Evolutionary conservation across 129 eudicot species (phyloP).

Genomic region (Sambucus nigra): DNA sequence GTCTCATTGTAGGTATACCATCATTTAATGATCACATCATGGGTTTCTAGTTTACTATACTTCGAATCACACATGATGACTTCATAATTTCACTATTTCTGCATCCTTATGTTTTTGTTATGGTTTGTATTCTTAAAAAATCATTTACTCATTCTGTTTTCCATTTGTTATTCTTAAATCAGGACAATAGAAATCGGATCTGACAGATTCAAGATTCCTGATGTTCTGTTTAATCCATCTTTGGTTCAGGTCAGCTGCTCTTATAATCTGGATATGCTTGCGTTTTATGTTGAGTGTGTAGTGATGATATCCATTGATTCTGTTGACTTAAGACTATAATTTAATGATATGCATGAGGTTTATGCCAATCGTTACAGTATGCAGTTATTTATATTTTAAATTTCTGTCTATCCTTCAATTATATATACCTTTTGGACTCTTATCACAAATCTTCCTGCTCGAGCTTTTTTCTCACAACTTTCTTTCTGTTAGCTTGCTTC

Average conservation of each 20-base stretch:
- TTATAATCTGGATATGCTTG: constrained; percentile 9
- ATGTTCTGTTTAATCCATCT: constrained; percentile 85
- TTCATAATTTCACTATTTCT: too few species aligned
- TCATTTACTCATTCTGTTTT: too few species aligned
- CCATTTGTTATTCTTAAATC: constrained; percentile 7
- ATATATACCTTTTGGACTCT: background rate
- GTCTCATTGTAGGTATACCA: too few species aligned
- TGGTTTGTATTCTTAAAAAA: too few species aligned
- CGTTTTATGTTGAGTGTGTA: background rate
- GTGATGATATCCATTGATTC: background rate
- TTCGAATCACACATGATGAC: too few species aligned
- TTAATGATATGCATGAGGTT: background rate
- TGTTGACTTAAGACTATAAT: background rate
- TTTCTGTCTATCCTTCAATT: background rate
- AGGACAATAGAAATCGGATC: constrained; percentile 98
- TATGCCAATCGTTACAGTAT: background rate
- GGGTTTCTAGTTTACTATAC: too few species aligned
- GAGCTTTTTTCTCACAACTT: too few species aligned
- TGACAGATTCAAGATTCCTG: constrained; percentile 96
- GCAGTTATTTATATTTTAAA: background rate
- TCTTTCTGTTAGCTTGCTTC: too few species aligned
- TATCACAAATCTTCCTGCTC: background rate
- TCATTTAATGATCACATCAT: too few species aligned
- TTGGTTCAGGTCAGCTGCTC: constrained; percentile 62
- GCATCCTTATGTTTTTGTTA: background rate